These are phyloP conservation scores for Dactylellina leptospora DNA, from an alignment of 2,329 filamentous ascomycete species.

Conservation along the genomic window DNA sequence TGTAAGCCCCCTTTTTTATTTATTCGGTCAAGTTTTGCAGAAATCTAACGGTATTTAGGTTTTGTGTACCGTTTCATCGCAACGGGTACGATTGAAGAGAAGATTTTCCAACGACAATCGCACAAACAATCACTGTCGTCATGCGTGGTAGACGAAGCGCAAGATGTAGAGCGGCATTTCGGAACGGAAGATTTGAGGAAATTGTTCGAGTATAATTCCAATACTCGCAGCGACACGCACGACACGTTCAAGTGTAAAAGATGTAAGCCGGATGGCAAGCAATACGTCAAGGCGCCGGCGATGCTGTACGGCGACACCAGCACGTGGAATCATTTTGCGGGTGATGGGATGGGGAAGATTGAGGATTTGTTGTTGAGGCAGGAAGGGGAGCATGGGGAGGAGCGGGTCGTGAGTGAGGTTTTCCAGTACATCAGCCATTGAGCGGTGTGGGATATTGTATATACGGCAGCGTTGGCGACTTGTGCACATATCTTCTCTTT, in stretches of 20 bases:
- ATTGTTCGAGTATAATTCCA: slow-evolving; percentile 87
- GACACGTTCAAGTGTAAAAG: slow-evolving; percentile 99
- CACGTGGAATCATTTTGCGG: slow-evolving; percentile 98
- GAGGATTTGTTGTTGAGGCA: slow-evolving; percentile 91
- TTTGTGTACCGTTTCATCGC: slow-evolving; percentile 99
- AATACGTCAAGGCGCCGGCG: slow-evolving; percentile 87
- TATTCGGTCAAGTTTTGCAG: background rate
- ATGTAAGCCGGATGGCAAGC: slow-evolving; percentile 81
- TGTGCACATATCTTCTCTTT: too few relatives aligned
- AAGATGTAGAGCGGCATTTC: slow-evolving; percentile 97
- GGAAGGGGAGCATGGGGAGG: slow-evolving; percentile 72
- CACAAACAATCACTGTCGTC: slow-evolving; percentile 98
- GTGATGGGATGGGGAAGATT: slow-evolving; percentile 79
- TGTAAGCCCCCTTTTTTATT: slow-evolving; percentile 63
- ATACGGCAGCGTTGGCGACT: background rate
- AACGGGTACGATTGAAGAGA: slow-evolving; percentile 97
- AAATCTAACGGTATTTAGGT: slow-evolving; percentile 35
- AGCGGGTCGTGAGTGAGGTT: slow-evolving; percentile 82
- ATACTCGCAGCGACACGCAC: slow-evolving; percentile 91
- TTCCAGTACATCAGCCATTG: slow-evolving; percentile 98
- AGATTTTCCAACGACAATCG: slow-evolving; percentile 97
- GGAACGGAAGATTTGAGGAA: slow-evolving; percentile 88
- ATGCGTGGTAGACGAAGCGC: slow-evolving; percentile 93
- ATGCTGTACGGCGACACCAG: slow-evolving; percentile 98
- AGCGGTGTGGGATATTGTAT: background rate